These are phyloP conservation scores for Coprinellus aureogranulatus DNA, from an alignment of 768 basidiomycete species.

Conservation along the genomic window DNA sequence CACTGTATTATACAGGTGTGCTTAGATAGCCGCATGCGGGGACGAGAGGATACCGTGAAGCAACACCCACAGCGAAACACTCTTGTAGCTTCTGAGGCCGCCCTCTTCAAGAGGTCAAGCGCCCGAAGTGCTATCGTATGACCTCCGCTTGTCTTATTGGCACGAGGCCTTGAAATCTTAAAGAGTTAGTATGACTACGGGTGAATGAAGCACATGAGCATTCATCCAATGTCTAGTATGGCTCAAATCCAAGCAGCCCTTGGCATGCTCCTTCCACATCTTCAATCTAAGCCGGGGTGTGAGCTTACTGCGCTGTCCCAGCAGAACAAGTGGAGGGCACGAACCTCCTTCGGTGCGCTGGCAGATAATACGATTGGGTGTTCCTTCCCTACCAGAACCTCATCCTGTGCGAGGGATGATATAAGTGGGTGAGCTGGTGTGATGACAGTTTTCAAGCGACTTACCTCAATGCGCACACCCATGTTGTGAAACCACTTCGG, in stretches of 20 bases:
- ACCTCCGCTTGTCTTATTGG: no score
- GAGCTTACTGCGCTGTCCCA: not conserved
- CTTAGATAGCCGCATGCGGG: no score
- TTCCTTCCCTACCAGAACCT: conserved; percentile 65
- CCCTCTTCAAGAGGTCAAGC: no score
- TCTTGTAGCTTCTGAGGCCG: no score
- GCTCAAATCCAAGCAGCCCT: conserved; percentile 62
- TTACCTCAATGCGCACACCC: conserved; percentile 87
- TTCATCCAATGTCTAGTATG: conserved; percentile 27
- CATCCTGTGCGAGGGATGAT: conserved; percentile 45
- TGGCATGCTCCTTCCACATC: conserved; percentile 83
- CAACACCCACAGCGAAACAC: no score
- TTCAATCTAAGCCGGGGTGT: conserved; percentile 39
- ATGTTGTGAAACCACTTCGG: conserved; percentile 89
- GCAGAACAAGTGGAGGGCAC: conserved; percentile 9
- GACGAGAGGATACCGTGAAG: no score
- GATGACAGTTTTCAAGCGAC: no score
- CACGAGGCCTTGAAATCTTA: not conserved
- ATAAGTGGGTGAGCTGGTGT: not conserved
- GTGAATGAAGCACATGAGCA: not conserved
- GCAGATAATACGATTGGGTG: conserved; percentile 64
- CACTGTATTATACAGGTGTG: no score
- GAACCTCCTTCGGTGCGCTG: conserved; percentile 80
- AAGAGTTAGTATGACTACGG: not conserved
- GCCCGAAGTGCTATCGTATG: no score